Evolutionary conservation across 2,329 filamentous ascomycete genomes (phyloP).

Genomic region (Aspergillus udagawae): DNA sequence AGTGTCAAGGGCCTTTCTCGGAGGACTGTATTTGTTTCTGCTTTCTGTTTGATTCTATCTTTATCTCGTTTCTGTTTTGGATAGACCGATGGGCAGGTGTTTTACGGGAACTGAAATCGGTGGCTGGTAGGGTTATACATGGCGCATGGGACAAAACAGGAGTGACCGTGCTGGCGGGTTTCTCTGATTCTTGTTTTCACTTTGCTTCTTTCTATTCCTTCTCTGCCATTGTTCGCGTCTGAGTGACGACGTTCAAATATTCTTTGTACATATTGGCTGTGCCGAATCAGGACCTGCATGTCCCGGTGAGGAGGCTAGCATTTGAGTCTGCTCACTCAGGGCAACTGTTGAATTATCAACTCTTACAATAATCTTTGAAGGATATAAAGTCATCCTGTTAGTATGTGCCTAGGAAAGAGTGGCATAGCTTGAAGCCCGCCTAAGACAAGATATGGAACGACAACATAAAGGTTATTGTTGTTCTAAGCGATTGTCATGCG

Average conservation of each 20-base stretch:
- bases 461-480: neutral
- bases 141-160: slow-evolving; percentile 26
- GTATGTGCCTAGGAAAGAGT: neutral
- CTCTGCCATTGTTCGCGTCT: slow-evolving; percentile 5
- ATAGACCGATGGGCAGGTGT: slow-evolving; percentile 32
- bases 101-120: slow-evolving; percentile 21
- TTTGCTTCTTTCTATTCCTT: slow-evolving; percentile 15
- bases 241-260: slow-evolving; percentile 18
- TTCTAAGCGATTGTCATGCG: neutral
- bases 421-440: neutral
- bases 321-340: neutral
- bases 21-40: slow-evolving; percentile 11
- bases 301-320: neutral
- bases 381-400: neutral
- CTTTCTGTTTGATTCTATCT: slow-evolving; percentile 9
- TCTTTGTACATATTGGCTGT: slow-evolving; percentile 28
- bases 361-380: neutral
- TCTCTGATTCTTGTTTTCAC: slow-evolving; percentile 15
- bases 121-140: slow-evolving; percentile 22
- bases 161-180: slow-evolving; percentile 22
- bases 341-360: neutral
- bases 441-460: neutral
- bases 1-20: neutral
- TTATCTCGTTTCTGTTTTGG: slow-evolving; percentile 19
- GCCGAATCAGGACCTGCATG: slow-evolving; percentile 4